Percentiles rank a stretch among this genome's conserved stretches.
Evolutionary conservation across 1,284 basidiomycete species (phyloP).

Genomic region (Phenoliferia sp.): DNA sequence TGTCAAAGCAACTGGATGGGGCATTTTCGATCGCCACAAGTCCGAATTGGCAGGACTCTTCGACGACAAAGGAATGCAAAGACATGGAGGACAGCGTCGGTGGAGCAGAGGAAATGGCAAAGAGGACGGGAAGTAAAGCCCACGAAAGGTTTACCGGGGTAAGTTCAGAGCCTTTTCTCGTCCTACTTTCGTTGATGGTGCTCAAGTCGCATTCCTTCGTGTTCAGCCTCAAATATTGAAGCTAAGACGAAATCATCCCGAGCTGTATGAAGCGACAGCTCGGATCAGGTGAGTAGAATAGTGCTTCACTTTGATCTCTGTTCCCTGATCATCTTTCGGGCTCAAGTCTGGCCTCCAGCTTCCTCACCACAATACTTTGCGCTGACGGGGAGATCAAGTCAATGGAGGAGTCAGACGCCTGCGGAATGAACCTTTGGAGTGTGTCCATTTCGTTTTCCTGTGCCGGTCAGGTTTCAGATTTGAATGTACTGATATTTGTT

Average conservation of each 20-base stretch:
- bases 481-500: neutral
- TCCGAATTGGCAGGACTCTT: constrained; percentile 91
- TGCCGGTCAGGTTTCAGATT: no score
- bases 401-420: constrained; percentile 75
- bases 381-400: constrained; percentile 50
- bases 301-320: neutral
- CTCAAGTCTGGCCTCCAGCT: constrained; percentile 66
- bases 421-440: constrained; percentile 76
- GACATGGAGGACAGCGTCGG: constrained; percentile 63
- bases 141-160: constrained; percentile 80
- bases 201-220: no score
- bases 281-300: constrained; percentile 50
- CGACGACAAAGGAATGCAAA: constrained; percentile 68
- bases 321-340: neutral
- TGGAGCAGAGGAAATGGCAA: constrained; percentile 63
- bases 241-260: constrained; percentile 54
- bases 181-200: neutral
- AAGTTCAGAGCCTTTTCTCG: neutral
- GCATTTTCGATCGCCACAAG: constrained; percentile 68
- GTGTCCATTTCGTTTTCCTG: constrained; percentile 6
- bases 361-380: constrained; percentile 71
- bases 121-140: constrained; percentile 73
- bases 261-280: constrained; percentile 60
- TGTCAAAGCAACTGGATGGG: constrained; percentile 47
- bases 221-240: constrained; percentile 64